A percentile compares a stretch with the other conserved stretches of the same genome.
Conservation (phyloP, 768 basidiomycete species). For the Fomitopsis pulvina region DNA sequence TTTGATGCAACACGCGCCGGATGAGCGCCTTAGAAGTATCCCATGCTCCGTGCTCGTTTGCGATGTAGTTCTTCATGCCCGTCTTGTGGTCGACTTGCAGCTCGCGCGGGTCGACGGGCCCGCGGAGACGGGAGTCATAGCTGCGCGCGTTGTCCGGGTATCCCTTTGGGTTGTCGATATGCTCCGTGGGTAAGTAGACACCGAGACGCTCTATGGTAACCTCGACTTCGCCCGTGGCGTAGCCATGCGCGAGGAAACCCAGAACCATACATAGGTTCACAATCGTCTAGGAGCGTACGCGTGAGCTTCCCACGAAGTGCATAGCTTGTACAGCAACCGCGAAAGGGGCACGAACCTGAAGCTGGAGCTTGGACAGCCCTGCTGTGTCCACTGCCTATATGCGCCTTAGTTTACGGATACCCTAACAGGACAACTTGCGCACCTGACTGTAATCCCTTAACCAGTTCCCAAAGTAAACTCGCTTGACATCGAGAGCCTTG, state of each 20-base stretch:
- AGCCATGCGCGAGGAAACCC: conserved; percentile 84
- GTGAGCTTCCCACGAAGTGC: not conserved
- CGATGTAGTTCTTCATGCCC: conserved; percentile 96
- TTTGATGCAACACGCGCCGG: conserved; percentile 64
- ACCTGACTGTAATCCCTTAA: conserved; percentile 83
- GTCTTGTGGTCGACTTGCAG: conserved; percentile 78
- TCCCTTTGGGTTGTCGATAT: conserved; percentile 91
- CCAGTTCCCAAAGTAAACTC: conserved; percentile 89
- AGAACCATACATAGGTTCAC: conserved; percentile 86
- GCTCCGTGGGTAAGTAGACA: conserved; percentile 82
- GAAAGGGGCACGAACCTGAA: conserved; percentile 42
- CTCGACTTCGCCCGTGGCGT: conserved; percentile 80
- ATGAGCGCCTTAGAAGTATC: conserved; percentile 81
- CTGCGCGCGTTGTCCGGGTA: conserved; percentile 82
- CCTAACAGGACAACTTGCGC: conserved; percentile 4
- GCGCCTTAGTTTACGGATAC: not conserved
- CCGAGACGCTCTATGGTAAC: conserved; percentile 80
- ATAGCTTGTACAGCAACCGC: not conserved
- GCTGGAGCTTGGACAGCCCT: conserved; percentile 61
- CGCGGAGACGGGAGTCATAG: conserved; percentile 71
- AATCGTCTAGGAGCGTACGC: conserved; percentile 61
- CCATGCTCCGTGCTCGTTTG: conserved; percentile 80
- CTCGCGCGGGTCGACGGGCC: conserved; percentile 79
- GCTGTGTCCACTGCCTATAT: conserved; percentile 78
- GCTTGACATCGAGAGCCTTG: conserved; percentile 72